These are phyloP conservation scores for Moringa oleifera DNA, from an alignment of 345 rosid genomes.

Conservation along the genomic window DNA sequence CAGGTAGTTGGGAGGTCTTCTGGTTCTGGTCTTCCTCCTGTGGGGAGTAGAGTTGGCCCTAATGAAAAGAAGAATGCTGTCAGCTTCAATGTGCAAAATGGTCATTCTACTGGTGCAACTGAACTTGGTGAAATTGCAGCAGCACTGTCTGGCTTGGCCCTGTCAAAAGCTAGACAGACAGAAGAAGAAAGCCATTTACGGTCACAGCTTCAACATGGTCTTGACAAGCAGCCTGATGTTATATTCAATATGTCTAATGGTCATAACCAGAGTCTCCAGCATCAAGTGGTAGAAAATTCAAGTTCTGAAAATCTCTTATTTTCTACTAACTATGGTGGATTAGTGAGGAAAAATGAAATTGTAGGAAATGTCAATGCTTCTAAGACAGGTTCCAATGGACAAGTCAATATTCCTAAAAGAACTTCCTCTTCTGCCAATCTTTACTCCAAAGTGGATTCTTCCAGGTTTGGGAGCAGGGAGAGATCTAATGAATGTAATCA, in stretches of 20 bases:
- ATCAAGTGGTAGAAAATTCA: conserved; percentile 35
- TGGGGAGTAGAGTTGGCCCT: conserved; percentile 52
- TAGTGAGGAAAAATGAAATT: conserved; percentile 34
- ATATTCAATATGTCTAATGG: conserved; percentile 42
- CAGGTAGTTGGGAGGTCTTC: conserved; percentile 50
- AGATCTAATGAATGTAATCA: conserved; percentile 36
- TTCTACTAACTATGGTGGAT: conserved; percentile 40
- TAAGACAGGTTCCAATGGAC: conserved; percentile 37
- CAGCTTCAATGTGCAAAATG: conserved; percentile 41
- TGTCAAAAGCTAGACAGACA: conserved; percentile 41
- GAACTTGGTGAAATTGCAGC: conserved; percentile 58
- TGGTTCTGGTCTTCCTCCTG: conserved; percentile 55
- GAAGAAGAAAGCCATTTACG: conserved; percentile 34
- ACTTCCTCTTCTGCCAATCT: conserved; percentile 66
- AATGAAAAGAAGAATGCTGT: conserved; percentile 42
- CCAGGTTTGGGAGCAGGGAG: conserved; percentile 45
- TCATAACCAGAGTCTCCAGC: conserved; percentile 46
- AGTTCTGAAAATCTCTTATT: conserved; percentile 41
- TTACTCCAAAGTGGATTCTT: conserved; percentile 40
- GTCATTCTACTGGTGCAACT: conserved; percentile 31
- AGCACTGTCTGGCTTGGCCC: conserved; percentile 47
- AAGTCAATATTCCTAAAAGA: conserved; percentile 52
- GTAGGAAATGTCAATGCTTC: conserved; percentile 38
- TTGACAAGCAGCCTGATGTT: conserved; percentile 40
- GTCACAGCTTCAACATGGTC: conserved; percentile 36